phyloP scores from a whole-genome alignment of 129 eudicot genomes.

The Helianthus tuberosus region DNA sequence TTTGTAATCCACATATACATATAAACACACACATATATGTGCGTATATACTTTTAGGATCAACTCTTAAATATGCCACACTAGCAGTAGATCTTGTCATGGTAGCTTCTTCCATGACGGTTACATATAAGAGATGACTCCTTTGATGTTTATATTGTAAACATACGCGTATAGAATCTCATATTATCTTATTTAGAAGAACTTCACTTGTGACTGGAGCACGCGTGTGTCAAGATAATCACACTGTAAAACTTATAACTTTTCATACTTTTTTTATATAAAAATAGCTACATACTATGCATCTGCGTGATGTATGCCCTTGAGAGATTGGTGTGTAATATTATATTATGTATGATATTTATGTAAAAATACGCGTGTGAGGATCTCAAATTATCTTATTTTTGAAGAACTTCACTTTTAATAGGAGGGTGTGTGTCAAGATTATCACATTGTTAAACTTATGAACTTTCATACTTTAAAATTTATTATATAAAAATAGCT shows the following conservation, averaged over 20 bases:
- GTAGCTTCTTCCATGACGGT: background rate
- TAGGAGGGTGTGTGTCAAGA: background rate
- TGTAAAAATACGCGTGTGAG: background rate
- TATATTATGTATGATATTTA: no score
- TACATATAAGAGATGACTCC: background rate
- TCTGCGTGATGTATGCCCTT: constrained; percentile 1
- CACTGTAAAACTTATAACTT: background rate
- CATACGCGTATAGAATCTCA: background rate
- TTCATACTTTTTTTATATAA: background rate
- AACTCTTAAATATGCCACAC: background rate
- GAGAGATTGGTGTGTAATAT: background rate
- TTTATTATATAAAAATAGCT: background rate
- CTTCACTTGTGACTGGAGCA: constrained; percentile 8
- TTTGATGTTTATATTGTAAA: background rate
- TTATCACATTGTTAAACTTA: background rate
- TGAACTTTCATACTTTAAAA: background rate
- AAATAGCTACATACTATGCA: background rate
- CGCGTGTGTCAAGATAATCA: background rate
- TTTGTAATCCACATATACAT: background rate
- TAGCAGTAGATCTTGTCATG: background rate
- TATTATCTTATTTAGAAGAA: background rate
- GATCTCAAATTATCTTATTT: background rate
- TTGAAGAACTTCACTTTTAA: constrained; percentile 1
- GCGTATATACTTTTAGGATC: background rate
- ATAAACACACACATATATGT: background rate